Evolutionary conservation across 257 asterid species (phyloP).

Genomic region (Petrea volubilis): DNA sequence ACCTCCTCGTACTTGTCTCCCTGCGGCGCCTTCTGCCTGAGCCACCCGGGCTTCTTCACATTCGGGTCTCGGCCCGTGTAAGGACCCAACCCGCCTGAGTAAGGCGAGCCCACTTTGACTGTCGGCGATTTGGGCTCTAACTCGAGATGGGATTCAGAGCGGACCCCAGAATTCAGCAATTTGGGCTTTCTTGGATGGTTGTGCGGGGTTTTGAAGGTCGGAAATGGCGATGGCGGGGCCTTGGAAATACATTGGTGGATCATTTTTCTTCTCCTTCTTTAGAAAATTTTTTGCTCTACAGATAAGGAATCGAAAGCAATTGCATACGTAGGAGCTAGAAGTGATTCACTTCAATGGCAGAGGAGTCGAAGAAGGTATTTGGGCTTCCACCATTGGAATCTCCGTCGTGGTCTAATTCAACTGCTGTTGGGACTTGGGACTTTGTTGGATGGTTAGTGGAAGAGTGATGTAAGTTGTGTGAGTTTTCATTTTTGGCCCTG

Average conservation of each 20-base stretch:
- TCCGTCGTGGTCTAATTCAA: slow-evolving; percentile 34
- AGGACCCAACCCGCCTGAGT: slow-evolving; percentile 60
- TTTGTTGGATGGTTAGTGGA: neutral
- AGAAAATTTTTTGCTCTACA: neutral
- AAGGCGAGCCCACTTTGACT: slow-evolving; percentile 28
- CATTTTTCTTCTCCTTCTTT: slow-evolving; percentile 24
- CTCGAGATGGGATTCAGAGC: slow-evolving; percentile 36
- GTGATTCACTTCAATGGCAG: slow-evolving; percentile 21
- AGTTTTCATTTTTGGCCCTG: neutral
- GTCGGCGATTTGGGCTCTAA: slow-evolving; percentile 31
- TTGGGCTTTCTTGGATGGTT: slow-evolving; percentile 8
- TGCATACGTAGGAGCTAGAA: neutral
- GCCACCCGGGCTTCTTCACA: slow-evolving; percentile 87
- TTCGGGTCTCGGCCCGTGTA: slow-evolving; percentile 84
- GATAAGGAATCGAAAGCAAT: slow-evolving; percentile 1
- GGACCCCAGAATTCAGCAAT: slow-evolving; percentile 16
- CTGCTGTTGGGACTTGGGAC: slow-evolving; percentile 25
- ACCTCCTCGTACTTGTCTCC: slow-evolving; percentile 87
- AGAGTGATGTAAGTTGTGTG: neutral
- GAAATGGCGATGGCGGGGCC: slow-evolving; percentile 27
- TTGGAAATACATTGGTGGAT: slow-evolving; percentile 46
- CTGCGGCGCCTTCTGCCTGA: slow-evolving; percentile 97
- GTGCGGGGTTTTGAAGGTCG: slow-evolving; percentile 25
- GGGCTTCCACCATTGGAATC: slow-evolving; percentile 33
- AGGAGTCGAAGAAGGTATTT: slow-evolving; percentile 22